phyloP scores from a whole-genome alignment of 768 basidiomycete genomes.

The Auriculariales sp. region DNA sequence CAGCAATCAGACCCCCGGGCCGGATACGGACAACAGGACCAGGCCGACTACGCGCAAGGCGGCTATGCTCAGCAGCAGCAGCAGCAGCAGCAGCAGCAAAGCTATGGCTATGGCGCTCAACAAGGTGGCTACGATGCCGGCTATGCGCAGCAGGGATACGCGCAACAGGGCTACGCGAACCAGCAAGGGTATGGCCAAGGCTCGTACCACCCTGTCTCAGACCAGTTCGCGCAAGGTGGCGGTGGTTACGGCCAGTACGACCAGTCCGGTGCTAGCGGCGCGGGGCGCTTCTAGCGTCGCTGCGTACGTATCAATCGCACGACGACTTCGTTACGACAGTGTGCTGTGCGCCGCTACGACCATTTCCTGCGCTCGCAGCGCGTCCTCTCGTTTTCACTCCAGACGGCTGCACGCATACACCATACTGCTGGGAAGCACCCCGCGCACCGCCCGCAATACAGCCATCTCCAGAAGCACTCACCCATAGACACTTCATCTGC shows the following conservation, averaged over 20 bases:
- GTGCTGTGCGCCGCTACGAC: neutral
- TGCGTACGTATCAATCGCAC: neutral
- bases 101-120: neutral
- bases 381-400: conserved; percentile 1
- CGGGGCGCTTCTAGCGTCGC: neutral
- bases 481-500: too few species aligned
- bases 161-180: neutral
- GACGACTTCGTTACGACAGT: neutral
- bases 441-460: too few species aligned
- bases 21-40: neutral
- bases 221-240: neutral
- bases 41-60: neutral
- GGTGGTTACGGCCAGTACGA: neutral
- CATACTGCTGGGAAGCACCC: too few species aligned
- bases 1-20: neutral
- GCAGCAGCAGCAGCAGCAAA: neutral
- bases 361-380: neutral
- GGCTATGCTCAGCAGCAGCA: neutral
- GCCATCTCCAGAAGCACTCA: too few species aligned
- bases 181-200: neutral
- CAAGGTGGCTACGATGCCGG: neutral
- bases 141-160: neutral
- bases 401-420: too few species aligned
- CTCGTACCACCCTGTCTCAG: neutral
- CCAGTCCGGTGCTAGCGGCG: too few species aligned